Conservation (phyloP, 2,329 filamentous ascomycete genomes). For the Cercospora sp. region DNA sequence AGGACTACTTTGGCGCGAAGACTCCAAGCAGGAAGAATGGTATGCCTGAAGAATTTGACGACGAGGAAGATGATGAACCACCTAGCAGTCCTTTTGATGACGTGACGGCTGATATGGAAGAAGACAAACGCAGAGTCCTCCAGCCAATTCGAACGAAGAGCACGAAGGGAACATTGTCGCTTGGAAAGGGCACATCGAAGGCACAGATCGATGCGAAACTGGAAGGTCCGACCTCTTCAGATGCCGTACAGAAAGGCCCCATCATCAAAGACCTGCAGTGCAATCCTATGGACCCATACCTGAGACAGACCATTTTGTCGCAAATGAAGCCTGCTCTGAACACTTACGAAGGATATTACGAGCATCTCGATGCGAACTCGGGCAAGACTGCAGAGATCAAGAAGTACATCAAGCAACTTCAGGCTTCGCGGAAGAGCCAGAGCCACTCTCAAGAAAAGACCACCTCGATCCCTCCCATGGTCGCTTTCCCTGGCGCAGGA, state of each 20-base stretch:
- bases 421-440: constrained; percentile 41
- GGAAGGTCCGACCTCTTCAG: constrained; percentile 24
- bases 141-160: constrained; percentile 54
- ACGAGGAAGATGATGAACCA: constrained; percentile 51
- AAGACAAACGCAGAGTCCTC: constrained; percentile 47
- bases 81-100: constrained; percentile 73
- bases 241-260: constrained; percentile 60
- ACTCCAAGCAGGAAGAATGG: constrained; percentile 67
- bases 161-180: constrained; percentile 46
- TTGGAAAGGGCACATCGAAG: constrained; percentile 38
- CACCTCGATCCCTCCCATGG: constrained; percentile 59
- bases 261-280: constrained; percentile 81
- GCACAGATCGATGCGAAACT: constrained; percentile 36
- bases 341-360: constrained; percentile 76
- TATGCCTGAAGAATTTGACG: constrained; percentile 39
- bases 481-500: constrained; percentile 66
- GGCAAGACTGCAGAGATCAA: constrained; percentile 74
- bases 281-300: constrained; percentile 79
- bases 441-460: constrained; percentile 46
- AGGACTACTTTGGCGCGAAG: constrained; percentile 65
- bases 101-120: constrained; percentile 54
- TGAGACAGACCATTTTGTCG: constrained; percentile 73
- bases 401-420: constrained; percentile 63
- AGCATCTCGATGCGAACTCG: constrained; percentile 64
- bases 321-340: constrained; percentile 71